Percentiles rank a stretch among this genome's conserved stretches.
Evolutionary conservation across 2,329 filamentous ascomycete genomes (phyloP).

Genomic region (Penicillium sp.): DNA sequence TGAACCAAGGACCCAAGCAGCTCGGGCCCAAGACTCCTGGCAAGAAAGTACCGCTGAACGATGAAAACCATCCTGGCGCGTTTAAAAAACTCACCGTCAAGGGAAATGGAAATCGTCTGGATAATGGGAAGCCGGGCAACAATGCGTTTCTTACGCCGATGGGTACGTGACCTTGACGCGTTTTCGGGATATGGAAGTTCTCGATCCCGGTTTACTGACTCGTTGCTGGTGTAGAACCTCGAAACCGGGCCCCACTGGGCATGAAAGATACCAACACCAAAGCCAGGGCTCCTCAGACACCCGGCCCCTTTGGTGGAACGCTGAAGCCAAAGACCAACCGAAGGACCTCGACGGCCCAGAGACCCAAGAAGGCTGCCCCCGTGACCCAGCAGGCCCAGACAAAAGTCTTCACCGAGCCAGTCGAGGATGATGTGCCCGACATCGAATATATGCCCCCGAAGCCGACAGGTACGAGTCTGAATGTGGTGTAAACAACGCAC

Average conservation of each 20-base stretch:
- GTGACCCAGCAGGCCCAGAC: conserved; percentile 44
- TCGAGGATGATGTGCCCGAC: conserved; percentile 62
- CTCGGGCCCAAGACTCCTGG: conserved; percentile 73
- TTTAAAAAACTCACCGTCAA: conserved; percentile 59
- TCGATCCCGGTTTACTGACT: conserved; percentile 7
- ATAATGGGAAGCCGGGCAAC: conserved; percentile 56
- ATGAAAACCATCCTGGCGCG: conserved; percentile 69
- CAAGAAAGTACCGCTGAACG: conserved; percentile 74
- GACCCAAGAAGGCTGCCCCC: conserved; percentile 54
- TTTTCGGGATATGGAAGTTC: conserved; percentile 1
- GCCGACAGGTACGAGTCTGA: conserved; percentile 48
- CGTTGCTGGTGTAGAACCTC: conserved; percentile 45
- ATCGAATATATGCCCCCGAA: conserved; percentile 85
- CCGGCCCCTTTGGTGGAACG: conserved; percentile 57
- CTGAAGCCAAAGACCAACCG: conserved; percentile 58
- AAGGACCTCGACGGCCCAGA: conserved; percentile 58
- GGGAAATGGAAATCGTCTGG: conserved; percentile 54
- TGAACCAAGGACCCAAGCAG: conserved; percentile 60
- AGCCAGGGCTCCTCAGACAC: conserved; percentile 62
- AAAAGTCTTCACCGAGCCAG: conserved; percentile 45
- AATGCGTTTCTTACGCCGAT: conserved; percentile 73
- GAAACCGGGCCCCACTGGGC: conserved; percentile 74
- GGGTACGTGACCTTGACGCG: conserved; percentile 52
- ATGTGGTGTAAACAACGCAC: conserved; percentile 1
- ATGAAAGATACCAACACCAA: conserved; percentile 97